Base-by-base conservation (phyloP, 306 rosid species). In the Parietaria judaica region DNA sequence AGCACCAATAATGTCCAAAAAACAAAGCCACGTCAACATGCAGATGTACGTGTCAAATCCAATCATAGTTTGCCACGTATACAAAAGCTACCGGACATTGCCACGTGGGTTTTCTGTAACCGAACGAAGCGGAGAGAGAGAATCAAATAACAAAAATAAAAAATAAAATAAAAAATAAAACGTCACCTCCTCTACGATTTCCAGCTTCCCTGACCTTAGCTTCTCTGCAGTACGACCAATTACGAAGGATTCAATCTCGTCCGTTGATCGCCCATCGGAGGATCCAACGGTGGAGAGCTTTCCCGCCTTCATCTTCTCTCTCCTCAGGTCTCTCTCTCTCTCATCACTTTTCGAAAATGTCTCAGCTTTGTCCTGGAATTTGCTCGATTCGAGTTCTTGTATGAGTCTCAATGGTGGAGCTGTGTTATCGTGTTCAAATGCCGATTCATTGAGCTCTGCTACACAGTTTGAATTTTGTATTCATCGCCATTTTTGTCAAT, bases 181-280 rank as follows among this genome's bases (percentile, higher is more conserved):
- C 71, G 76, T 63, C 9, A 8, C 45, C 35, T 52, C 14, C 31
- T 69, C 65, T 72, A 69, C 81, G 36, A 67, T 79, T 69, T 79
- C 69, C 76, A 50, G 45, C 72, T 64, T 53, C 60, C 43, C 37
- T 53, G 52, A 52, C 15, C 23, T 49, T 11, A 48, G 15, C 5
- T 4, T 31, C 55, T 11, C 7, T 61, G 31, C 52, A 38, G 53
- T 43, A 61, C 66, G 31, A 59, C 66, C 73, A 57, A 56, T 51
- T 58, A 36, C 51, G 14, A 48, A 31, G 4, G 16, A 65, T 14
- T 38, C 6, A 38, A 77, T 72, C 78, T 45, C 31, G 56, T 51
- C 73, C 78, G 63, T 78, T 57, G 4, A 66, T 56, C 11, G 44
- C 13, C 49, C 46, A 36, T 35, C 67, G 64, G 37, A 31, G n/a